phyloP scores from a whole-genome alignment of 2,329 filamentous ascomycete species.

The Ophiostoma perfectum region DNA sequence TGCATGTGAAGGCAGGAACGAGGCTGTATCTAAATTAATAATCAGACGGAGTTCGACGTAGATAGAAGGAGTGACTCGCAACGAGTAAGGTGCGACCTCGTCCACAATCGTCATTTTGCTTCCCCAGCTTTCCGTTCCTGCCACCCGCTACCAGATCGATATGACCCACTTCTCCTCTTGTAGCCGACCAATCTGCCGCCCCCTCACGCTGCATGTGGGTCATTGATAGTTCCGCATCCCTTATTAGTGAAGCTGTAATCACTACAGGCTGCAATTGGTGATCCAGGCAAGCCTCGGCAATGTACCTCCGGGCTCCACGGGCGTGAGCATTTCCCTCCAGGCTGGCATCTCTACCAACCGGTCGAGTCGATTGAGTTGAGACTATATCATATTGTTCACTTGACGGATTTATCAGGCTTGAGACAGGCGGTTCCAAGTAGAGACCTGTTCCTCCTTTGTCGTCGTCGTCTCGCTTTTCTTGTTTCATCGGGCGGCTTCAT shows the following conservation, averaged over 20 bases:
- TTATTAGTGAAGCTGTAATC: not conserved
- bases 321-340: not conserved
- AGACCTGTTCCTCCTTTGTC: not conserved
- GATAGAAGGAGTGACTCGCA: not conserved
- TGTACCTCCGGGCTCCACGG: conserved; percentile 2
- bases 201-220: not conserved
- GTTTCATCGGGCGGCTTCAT: not conserved
- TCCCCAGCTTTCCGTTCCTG: conserved; percentile 4
- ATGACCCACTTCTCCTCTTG: not conserved
- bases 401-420: no score
- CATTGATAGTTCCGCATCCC: not conserved
- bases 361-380: not conserved
- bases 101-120: not conserved
- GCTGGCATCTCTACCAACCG: not conserved
- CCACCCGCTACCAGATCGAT: not conserved
- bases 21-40: not conserved
- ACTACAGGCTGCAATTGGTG: not conserved
- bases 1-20: not conserved
- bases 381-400: not conserved
- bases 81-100: not conserved
- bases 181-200: conserved; percentile 9
- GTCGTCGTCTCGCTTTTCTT: not conserved
- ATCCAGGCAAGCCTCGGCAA: conserved; percentile 1
- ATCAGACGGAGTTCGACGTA: not conserved
- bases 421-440: not conserved